Base-by-base conservation (phyloP, 2,329 filamentous ascomycete species). In the Aureobasidium leucospermi region DNA sequence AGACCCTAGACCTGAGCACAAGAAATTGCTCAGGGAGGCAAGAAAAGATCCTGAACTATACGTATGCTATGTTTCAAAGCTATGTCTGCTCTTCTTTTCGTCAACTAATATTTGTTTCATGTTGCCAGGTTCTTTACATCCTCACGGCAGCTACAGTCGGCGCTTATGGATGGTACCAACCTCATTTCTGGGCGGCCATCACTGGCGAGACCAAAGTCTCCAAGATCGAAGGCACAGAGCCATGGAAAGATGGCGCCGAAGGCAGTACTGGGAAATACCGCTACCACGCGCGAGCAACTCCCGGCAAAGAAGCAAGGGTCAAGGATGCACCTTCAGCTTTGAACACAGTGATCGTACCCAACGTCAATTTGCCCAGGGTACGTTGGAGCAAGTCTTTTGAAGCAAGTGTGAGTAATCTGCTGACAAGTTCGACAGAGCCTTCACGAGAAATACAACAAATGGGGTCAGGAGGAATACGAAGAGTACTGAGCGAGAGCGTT, bases 391-490 rank as follows among this genome's bases (percentile, higher is more conserved):
- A 16, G 13, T 15, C 7, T 19, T 13, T 46, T 28, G 10, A 16
- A 11, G 16, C 7, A 2, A 58, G 29, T 23, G 15, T 34, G 3
- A 16, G 29, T 3, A 23, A 23, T 23, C 31, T 43, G 41, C 32
- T 48, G 13, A 48, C 9, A 19, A 29, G 13, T n/a, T 11, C 4
- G 51, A 60, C 69, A 95, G 90, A 82, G 87, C 70, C 84, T 96
- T 65, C 94, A 99, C 79, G 94, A 97, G 69, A 88, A 88, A 80
- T 96, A 87, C 85, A 99, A 99, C 89, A 99, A 99, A 83, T 97
- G 90, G 85, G 94, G 94, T 76, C 97, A 97, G 85, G 94, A 97
- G 67, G 92, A 90, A 67, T 96, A 88, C 78, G 52, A 60, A 29
- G 51, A 58, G 19, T 56, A 42, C 10, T 43, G 19, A 23, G 3